Evolutionary conservation across 441 rosid genomes (phyloP).

Genomic region (Omphalea diandra): DNA sequence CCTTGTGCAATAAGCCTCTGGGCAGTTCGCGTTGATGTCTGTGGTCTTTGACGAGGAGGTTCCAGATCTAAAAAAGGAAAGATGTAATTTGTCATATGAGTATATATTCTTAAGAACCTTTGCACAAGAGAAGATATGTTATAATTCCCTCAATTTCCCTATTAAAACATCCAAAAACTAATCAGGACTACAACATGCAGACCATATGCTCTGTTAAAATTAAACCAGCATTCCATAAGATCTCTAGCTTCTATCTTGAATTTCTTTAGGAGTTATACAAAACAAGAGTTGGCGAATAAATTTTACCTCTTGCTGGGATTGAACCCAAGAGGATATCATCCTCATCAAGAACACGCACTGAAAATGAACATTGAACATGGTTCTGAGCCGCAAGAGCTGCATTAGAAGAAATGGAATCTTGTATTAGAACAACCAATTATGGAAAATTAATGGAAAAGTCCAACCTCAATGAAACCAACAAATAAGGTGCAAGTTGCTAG

Average conservation of each 20-base stretch:
- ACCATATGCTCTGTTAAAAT: not conserved
- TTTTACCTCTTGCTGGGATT: slow-evolving; percentile 47
- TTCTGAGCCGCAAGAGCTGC: slow-evolving; percentile 56
- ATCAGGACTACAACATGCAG: no score
- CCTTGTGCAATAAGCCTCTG: slow-evolving; percentile 88
- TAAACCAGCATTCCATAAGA: not conserved
- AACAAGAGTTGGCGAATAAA: not conserved
- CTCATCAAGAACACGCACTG: slow-evolving; percentile 44
- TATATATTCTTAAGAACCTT: no score
- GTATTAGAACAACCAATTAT: not conserved
- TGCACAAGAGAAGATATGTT: no score
- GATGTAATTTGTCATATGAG: no score
- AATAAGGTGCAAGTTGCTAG: not conserved
- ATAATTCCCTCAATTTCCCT: no score
- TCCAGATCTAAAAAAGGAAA: slow-evolving; percentile 59
- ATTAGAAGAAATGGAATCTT: slow-evolving; percentile 12
- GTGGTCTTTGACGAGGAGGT: slow-evolving; percentile 84
- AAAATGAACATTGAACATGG: slow-evolving; percentile 41
- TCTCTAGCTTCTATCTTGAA: not conserved
- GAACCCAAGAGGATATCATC: slow-evolving; percentile 46
- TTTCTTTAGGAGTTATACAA: not conserved
- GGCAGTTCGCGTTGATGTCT: slow-evolving; percentile 86
- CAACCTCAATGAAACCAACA: not conserved
- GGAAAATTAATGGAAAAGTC: not conserved
- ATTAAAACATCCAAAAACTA: no score